Evolutionary conservation across 306 rosid species (phyloP).

Genomic region (Quercus mongolica): DNA sequence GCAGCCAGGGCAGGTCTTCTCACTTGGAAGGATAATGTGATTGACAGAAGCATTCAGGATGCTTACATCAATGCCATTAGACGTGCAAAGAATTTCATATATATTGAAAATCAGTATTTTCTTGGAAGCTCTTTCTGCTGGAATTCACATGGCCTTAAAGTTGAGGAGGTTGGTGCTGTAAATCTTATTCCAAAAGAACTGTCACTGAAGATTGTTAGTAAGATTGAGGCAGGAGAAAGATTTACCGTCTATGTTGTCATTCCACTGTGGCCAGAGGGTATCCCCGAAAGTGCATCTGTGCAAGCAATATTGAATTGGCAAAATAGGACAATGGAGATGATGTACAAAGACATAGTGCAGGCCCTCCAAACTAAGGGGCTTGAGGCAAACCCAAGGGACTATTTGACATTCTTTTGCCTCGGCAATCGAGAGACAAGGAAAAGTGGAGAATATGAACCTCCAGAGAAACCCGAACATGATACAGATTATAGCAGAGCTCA

Average conservation of each 20-base stretch:
- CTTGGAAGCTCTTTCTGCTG: conserved; percentile 47
- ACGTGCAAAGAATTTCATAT: conserved; percentile 39
- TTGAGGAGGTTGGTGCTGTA: conserved; percentile 34
- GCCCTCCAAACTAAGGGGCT: conserved; percentile 39
- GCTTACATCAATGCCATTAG: conserved; percentile 50
- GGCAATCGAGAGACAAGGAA: conserved; percentile 40
- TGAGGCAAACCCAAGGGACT: conserved; percentile 41
- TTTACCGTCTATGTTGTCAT: conserved; percentile 43
- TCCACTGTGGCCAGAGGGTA: conserved; percentile 63
- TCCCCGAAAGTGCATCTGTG: conserved; percentile 41
- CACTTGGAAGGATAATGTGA: conserved; percentile 20
- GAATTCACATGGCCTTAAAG: conserved; percentile 24
- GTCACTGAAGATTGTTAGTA: conserved; percentile 52
- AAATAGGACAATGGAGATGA: conserved; percentile 52
- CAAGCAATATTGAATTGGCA: conserved; percentile 51
- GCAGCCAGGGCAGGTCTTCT: conserved; percentile 27
- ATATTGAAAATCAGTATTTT: conserved; percentile 53
- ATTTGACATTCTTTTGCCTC: conserved; percentile 54
- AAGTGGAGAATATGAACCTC: conserved; percentile 32
- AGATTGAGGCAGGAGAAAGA: conserved; percentile 51
- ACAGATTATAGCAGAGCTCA: conserved; percentile 46
- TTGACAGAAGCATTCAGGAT: conserved; percentile 49
- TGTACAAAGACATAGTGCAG: conserved; percentile 43
- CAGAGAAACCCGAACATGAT: conserved; percentile 27
- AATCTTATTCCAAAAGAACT: conserved; percentile 50